Conservation (phyloP, 495 filamentous ascomycete genomes). For the Monascus purpureus region DNA sequence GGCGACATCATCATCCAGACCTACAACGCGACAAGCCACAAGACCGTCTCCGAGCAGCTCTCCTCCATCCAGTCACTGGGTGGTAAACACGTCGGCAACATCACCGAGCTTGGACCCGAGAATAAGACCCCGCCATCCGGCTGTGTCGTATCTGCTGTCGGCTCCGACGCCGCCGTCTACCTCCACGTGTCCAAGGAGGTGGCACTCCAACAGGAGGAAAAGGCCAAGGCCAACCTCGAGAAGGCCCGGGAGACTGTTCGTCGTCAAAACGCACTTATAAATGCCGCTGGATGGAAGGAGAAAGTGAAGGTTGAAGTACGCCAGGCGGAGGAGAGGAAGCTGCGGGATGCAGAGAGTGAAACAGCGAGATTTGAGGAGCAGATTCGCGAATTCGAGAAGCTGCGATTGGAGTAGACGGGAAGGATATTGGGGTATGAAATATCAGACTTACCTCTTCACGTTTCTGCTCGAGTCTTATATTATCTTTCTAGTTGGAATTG, state of each 20-base stretch:
- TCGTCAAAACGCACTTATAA: conserved; percentile 21
- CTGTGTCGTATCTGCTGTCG: conserved; percentile 57
- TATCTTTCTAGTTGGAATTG: too few relatives aligned
- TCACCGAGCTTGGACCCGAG: conserved; percentile 33
- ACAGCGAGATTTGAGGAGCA: conserved; percentile 39
- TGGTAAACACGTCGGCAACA: conserved; percentile 43
- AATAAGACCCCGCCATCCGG: conserved; percentile 44
- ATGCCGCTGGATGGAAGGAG: conserved; percentile 24
- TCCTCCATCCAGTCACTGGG: conserved; percentile 49
- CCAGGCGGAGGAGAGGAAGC: conserved; percentile 43
- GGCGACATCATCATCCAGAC: conserved; percentile 45
- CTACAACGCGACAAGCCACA: conserved; percentile 37
- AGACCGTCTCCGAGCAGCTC: conserved; percentile 43
- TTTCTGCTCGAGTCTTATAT: too few relatives aligned
- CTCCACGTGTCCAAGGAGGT: conserved; percentile 56
- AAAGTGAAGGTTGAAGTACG: conserved; percentile 41
- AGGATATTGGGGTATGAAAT: not conserved
- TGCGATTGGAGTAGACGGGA: conserved; percentile 27
- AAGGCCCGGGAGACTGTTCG: conserved; percentile 21
- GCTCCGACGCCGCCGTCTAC: conserved; percentile 51
- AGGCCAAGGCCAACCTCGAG: conserved; percentile 42
- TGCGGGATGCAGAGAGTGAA: conserved; percentile 44
- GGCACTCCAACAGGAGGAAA: conserved; percentile 48
- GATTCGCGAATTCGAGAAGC: conserved; percentile 34
- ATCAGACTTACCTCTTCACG: too few relatives aligned